Conservation (phyloP, 139 green algal genomes). For the Chlorella sorokiniana region DNA sequence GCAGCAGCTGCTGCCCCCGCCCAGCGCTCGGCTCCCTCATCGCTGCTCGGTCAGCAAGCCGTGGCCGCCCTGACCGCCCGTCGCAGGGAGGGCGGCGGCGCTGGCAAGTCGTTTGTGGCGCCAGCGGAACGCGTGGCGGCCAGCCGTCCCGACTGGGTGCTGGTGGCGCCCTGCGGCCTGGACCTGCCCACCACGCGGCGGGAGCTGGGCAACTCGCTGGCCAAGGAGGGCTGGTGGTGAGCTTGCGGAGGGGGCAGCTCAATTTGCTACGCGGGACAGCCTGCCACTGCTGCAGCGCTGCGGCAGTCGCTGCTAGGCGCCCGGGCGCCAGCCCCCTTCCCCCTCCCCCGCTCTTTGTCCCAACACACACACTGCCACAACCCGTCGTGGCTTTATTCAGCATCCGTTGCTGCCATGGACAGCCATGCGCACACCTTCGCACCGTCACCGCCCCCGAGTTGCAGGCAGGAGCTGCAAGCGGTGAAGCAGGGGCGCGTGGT, state of each 20-base stretch:
- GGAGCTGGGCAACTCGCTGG: constrained; percentile 39
- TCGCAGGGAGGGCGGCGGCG: constrained; percentile 20
- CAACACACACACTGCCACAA: no score
- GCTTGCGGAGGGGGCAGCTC: background rate
- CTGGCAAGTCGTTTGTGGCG: constrained; percentile 32
- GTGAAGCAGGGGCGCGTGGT: constrained; percentile 71
- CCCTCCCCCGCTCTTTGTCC: no score
- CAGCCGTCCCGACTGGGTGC: constrained; percentile 76
- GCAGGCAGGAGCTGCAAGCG: constrained; percentile 60
- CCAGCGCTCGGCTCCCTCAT: no score
- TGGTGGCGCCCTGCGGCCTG: constrained; percentile 82
- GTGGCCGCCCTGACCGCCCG: background rate
- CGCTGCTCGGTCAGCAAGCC: no score
- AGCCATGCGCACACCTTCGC: no score
- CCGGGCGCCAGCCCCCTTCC: no score
- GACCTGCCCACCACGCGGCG: constrained; percentile 46
- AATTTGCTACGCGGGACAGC: background rate
- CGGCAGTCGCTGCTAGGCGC: no score
- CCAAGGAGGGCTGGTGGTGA: constrained; percentile 55
- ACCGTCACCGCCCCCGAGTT: background rate
- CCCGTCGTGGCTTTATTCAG: no score
- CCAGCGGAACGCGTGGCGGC: constrained; percentile 40
- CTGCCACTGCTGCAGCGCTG: no score
- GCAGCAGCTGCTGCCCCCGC: background rate
- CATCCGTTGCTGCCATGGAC: background rate